Evolutionary conservation across 2,329 filamentous ascomycete species (phyloP), one percentile per base, ranked within the genome.

Genomic region (Pseudohalonectria lignicola): DNA sequence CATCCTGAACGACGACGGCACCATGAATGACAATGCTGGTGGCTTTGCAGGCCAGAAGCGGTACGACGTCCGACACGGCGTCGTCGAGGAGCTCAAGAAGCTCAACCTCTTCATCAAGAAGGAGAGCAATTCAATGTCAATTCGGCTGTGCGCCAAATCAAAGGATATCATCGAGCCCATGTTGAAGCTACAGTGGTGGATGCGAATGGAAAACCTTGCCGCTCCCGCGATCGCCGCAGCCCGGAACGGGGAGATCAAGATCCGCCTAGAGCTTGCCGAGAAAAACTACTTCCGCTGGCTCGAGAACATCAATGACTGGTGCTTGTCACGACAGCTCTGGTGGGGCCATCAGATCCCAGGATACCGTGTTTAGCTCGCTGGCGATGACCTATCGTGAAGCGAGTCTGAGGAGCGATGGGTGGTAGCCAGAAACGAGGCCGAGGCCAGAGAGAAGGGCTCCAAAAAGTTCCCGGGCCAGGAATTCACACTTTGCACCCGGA

Each of bases 151-250:
- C 23, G 70, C 74, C 23, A 92, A 88, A 64, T 88, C 85, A 31
- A 93, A 90, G 63, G 92, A 96, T 56, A 71, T 94, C 40, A 93
- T 96, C 49, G 90, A 96, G 63, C 90, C 90, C 6, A 67, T 94
- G 31, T 74, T 96, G 67, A 95, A 94, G 68, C 88, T 88, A 7
- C 90, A 96, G 59, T 96, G 92, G 90, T 96, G 88, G 87, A 88
- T 96, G 74, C 79, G 75, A 53, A 95, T 94, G 86, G 76, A 83
- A 53, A 77, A 80, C 37, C 67, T 96, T 50, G 83, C 85, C 5
- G 75, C 80, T 51, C 79, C 79, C 33, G 90, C 88, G 38, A 74
- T 94, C 43, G 71, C 86, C 51, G 87, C 75, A 40, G 90, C 95
- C 30, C 74, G 79, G 56, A 73, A 82, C 38, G 86, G 86, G 20